Base-by-base conservation (phyloP, 2,329 filamentous ascomycete genomes). In the Dothideomycetes sp. region DNA sequence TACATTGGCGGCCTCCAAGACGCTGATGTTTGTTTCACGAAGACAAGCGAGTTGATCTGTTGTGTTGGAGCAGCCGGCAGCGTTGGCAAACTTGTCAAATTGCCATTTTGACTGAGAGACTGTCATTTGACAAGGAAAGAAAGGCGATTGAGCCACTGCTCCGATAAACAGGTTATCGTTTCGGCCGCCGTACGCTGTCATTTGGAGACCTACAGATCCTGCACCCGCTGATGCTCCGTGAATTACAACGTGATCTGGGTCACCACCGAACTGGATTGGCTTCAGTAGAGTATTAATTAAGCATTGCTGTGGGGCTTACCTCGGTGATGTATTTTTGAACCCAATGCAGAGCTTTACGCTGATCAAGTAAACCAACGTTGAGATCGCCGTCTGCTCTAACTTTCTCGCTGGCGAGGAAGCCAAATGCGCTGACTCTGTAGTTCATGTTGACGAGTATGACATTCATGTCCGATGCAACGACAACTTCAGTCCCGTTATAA, bases 311-410 rank as follows among this genome's bases (percentile, higher is more conserved):
- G 18, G n/a, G 12, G 45, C 49, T 17, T 18, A 51, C 51, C 43
- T 49, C 30, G 3, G 48, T 42, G 12, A 61, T 61, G 36, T 61
- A 49, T n/a, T 36, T 36, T 19, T 36, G 58, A 0, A 70, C 53
- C 72, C 72, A 75, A 52, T 73, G 64, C 0, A 74, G 49, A 0
- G 34, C 69, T 8, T 64, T 47, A 2, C 72, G 62, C 47, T 77
- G 72, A 48, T 79, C 73, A 3, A 65, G 58, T 4, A 76, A 52
- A 1, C 69, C 72, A 2, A 70, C 49, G 42, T 76, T 76, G 33
- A 61, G 54, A 43, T 45, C 31, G 10, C 34, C 34, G 18, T 36
- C 22, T 9, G 7, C 59, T 30, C 40, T 38, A 2, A 55, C 37
- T 5, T 52, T 54, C 4, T 54, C 50, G 12, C 58, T 58, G 9